Evolutionary conservation across 805 yeast genomes (phyloP).

Genomic region (Candida montana): DNA sequence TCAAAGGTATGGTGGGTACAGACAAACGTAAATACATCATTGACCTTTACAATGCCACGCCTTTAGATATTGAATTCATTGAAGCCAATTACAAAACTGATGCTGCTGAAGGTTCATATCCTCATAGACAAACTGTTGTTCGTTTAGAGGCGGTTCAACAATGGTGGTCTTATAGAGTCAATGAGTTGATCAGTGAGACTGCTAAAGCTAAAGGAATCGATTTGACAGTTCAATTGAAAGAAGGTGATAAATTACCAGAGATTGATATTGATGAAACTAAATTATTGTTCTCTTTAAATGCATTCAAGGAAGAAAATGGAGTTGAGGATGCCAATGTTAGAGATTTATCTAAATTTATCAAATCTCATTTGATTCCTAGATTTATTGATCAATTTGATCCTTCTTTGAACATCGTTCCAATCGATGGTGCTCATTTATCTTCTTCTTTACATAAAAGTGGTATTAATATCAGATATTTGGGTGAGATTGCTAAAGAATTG

Average conservation of each 20-base stretch:
- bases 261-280: constrained; percentile 47
- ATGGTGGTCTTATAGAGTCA: constrained; percentile 75
- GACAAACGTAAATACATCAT: constrained; percentile 82
- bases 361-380: constrained; percentile 53
- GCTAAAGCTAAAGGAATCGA: constrained; percentile 26
- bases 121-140: constrained; percentile 72
- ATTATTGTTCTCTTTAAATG: constrained; percentile 53
- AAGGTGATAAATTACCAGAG: constrained; percentile 40
- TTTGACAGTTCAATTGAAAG: constrained; percentile 14
- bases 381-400: constrained; percentile 47
- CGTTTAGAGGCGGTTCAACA: constrained; percentile 87
- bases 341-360: constrained; percentile 61
- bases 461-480: constrained; percentile 85
- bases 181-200: constrained; percentile 33
- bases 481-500: constrained; percentile 42
- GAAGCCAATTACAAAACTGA: constrained; percentile 50
- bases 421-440: constrained; percentile 76
- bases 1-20: constrained; percentile 81
- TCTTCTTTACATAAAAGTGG: constrained; percentile 71
- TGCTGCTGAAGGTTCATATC: constrained; percentile 47
- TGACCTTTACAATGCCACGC: constrained; percentile 80
- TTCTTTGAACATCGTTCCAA: constrained; percentile 49
- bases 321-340: constrained; percentile 50
- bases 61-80: constrained; percentile 74
- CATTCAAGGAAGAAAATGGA: constrained; percentile 33